Conservation (phyloP, 257 asterid species). For the Primulina huaijiensis region DNA sequence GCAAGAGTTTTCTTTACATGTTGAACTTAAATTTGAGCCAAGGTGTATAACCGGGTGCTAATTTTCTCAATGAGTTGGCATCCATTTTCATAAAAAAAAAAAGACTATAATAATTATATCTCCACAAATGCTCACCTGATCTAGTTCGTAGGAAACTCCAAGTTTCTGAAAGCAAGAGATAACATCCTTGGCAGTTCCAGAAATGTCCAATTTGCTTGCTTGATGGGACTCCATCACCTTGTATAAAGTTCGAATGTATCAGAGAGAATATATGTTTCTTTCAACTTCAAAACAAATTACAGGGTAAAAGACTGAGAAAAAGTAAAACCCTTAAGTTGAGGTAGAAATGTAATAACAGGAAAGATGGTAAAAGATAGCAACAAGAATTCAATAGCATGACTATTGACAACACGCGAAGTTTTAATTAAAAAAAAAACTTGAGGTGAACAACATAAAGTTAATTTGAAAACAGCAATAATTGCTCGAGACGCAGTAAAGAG, state of each 20-base stretch:
- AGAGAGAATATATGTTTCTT: neutral
- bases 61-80: neutral
- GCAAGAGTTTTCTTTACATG: neutral
- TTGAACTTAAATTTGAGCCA: neutral
- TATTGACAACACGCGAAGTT: neutral
- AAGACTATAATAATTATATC: neutral
- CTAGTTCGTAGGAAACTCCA: constrained; percentile 71
- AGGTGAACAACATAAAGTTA: neutral
- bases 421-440: neutral
- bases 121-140: constrained; percentile 45
- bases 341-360: neutral
- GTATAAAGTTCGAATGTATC: constrained; percentile 7
- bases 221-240: constrained; percentile 98
- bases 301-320: constrained; percentile 15
- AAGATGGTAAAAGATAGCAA: neutral
- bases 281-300: constrained; percentile 15
- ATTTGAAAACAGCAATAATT: too few species aligned
- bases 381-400: constrained; percentile 16
- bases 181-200: constrained; percentile 97
- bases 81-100: constrained; percentile 10
- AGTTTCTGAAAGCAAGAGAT: constrained; percentile 88
- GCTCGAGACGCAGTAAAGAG: neutral
- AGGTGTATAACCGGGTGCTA: neutral
- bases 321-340: neutral
- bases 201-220: constrained; percentile 80